Base-by-base conservation (phyloP, 2,329 filamentous ascomycete genomes). In the Sporothrix brunneoviolacea region DNA sequence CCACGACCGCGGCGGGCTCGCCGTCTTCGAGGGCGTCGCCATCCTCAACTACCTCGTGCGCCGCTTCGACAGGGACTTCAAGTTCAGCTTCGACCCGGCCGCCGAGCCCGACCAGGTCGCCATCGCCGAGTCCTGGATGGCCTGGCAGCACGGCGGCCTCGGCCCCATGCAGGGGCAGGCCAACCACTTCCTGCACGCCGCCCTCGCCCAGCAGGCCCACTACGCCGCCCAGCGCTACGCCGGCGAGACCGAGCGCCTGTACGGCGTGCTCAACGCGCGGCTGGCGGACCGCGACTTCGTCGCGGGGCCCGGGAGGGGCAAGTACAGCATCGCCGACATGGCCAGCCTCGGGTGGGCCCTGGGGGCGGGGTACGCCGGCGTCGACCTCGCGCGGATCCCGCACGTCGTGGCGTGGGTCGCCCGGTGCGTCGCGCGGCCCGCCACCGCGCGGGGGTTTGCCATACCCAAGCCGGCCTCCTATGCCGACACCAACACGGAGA, bases 91-190 rank as follows among this genome's bases (percentile, higher is more conserved):
- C 19, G 40, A 54, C 49, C 48, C 49, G 6, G 48, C 30, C 36
- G 39, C 48, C 33, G 55, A 54, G 32, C 43, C 45, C 28, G 54
- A 65, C 55, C 63, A 70, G 55, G 64, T 69, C 54, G 62, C 62
- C 46, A 62, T 62, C 37, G 70, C 68, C 36, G 77, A 82, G 67
- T 75, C 80, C 62, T 86, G 82, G 82, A 73, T 82, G 55, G 75
- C 76, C 35, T 86, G 80, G 79, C 82, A 89, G 68, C 86, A 88
- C 60, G 84, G 82, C n/a, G 85, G 85, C 2, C 61, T 88, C 3
- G 84, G 84, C 1, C 85, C 86, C 3, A 78, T 77, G 72, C 84
- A 89, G 65, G 86, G 82, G 21, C 86, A 90, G 64, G 82, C 84
- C 52, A 84, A 86, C 65, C 84, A 91, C 68, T 91, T 91, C 70